These are phyloP conservation scores for Senna tora DNA, from an alignment of 306 rosid species.

Conservation along the genomic window DNA sequence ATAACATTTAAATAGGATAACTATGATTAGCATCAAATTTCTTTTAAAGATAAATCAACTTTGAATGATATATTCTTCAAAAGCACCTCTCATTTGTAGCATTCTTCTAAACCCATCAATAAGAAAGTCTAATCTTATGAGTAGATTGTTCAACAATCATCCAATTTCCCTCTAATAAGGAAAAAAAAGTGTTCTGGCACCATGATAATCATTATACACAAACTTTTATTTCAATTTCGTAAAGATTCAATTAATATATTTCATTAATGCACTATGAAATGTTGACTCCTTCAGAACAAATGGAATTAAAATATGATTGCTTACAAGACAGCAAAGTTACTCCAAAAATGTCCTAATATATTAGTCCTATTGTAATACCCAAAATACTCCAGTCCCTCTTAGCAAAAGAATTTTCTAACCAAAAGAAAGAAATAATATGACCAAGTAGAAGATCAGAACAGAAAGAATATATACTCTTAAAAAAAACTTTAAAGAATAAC, in stretches of 20 bases:
- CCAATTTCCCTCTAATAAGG: not conserved
- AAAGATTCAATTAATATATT: not conserved
- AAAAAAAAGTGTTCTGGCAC: slow-evolving; percentile 1
- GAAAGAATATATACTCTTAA: not conserved
- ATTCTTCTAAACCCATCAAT: slow-evolving; percentile 12
- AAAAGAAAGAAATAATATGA: not conserved
- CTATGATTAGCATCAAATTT: slow-evolving; percentile 13
- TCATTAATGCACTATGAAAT: not conserved
- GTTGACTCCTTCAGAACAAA: not conserved
- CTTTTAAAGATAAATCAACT: slow-evolving; percentile 1
- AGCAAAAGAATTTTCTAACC: not conserved
- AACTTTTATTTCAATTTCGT: slow-evolving; percentile 6
- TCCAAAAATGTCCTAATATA: slow-evolving; percentile 17
- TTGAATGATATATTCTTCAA: slow-evolving; percentile 10
- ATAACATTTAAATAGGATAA: slow-evolving; percentile 16
- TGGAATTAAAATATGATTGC: not conserved
- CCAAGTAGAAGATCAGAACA: slow-evolving; percentile 7
- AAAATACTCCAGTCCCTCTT: slow-evolving; percentile 14
- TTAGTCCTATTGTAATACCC: not conserved
- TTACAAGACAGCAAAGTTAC: not conserved
- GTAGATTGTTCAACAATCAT: slow-evolving; percentile 7
- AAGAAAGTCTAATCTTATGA: not conserved
- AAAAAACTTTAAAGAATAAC: slow-evolving; percentile 2
- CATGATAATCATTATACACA: not conserved
- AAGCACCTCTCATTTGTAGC: not conserved